A percentile compares a stretch with the other conserved stretches of the same genome.
These are phyloP conservation scores for Plenodomus biglobosus DNA, from an alignment of 2,329 filamentous ascomycete species.

Conservation along the genomic window DNA sequence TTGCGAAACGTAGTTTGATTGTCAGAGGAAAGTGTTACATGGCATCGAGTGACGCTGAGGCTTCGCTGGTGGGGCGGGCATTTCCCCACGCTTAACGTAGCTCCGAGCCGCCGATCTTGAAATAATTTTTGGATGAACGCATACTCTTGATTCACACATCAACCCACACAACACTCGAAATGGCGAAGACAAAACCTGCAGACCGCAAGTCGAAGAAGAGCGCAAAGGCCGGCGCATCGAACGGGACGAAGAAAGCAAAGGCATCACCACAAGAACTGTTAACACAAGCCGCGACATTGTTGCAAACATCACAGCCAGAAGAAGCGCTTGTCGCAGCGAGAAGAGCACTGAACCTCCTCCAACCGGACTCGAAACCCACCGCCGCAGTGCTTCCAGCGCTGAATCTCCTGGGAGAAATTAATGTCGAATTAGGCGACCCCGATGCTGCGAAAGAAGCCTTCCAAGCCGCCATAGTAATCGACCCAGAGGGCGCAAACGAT, in stretches of 20 bases:
- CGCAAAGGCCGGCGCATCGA: conserved; percentile 41
- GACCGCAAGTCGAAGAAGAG: conserved; percentile 44
- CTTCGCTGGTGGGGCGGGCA: conserved; percentile 17
- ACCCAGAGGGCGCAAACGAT: conserved; percentile 77
- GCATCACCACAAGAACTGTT: conserved; percentile 59
- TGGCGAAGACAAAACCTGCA: conserved; percentile 57
- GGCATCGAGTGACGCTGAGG: conserved; percentile 14
- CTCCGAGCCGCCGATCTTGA: conserved; percentile 20
- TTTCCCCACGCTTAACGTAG: conserved; percentile 24
- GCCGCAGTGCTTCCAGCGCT: conserved; percentile 64
- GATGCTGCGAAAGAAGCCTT: conserved; percentile 75
- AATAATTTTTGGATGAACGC: conserved; percentile 24
- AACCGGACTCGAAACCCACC: conserved; percentile 42
- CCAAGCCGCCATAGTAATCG: conserved; percentile 69
- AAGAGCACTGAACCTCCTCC: conserved; percentile 55
- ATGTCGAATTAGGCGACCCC: conserved; percentile 78
- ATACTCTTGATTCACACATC: background rate
- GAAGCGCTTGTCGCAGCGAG: conserved; percentile 59
- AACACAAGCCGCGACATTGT: conserved; percentile 56
- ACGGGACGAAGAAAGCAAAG: conserved; percentile 50
- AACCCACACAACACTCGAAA: no score
- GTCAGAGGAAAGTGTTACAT: background rate
- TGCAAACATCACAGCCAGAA: conserved; percentile 61
- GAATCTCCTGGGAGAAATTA: conserved; percentile 77
- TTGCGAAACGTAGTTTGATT: conserved; percentile 27